Evolutionary conservation across 768 basidiomycete genomes (phyloP).

Genomic region (Suillus luteus): DNA sequence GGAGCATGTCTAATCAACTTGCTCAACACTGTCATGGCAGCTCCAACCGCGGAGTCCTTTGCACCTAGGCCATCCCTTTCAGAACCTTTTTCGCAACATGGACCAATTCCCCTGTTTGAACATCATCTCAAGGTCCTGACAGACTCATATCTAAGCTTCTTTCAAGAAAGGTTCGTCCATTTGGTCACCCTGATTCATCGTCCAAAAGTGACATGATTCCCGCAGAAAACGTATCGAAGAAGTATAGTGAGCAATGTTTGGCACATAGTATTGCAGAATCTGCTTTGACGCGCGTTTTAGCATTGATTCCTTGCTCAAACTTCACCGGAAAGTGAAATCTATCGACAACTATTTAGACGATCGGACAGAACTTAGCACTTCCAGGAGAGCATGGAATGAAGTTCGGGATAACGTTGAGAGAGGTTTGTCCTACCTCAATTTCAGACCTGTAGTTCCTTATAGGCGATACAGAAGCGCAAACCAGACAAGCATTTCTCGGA

Average conservation of each 20-base stretch:
- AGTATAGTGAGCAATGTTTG: conserved; percentile 57
- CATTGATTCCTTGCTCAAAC: conserved; percentile 69
- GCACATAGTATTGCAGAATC: background rate
- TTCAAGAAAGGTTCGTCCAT: conserved; percentile 72
- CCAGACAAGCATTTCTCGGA: conserved; percentile 75
- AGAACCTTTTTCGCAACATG: conserved; percentile 36
- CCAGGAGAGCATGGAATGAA: conserved; percentile 80
- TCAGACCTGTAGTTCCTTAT: conserved; percentile 3
- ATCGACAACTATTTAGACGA: conserved; percentile 76
- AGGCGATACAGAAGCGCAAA: conserved; percentile 66
- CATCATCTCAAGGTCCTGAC: conserved; percentile 65
- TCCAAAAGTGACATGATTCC: conserved; percentile 17
- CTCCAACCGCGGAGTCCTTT: conserved; percentile 25
- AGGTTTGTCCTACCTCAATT: conserved; percentile 44
- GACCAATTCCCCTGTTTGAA: conserved; percentile 73
- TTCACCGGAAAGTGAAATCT: conserved; percentile 71
- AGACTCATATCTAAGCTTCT: conserved; percentile 79
- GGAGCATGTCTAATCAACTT: conserved; percentile 10
- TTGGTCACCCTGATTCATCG: conserved; percentile 20
- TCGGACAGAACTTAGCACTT: conserved; percentile 61
- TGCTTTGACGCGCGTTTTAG: conserved; percentile 39
- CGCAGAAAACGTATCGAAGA: conserved; percentile 83
- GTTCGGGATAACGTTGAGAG: conserved; percentile 84
- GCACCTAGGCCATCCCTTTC: conserved; percentile 28
- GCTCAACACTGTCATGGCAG: conserved; percentile 16